phyloP scores from a whole-genome alignment of 345 rosid species.

The Litchi chinensis region DNA sequence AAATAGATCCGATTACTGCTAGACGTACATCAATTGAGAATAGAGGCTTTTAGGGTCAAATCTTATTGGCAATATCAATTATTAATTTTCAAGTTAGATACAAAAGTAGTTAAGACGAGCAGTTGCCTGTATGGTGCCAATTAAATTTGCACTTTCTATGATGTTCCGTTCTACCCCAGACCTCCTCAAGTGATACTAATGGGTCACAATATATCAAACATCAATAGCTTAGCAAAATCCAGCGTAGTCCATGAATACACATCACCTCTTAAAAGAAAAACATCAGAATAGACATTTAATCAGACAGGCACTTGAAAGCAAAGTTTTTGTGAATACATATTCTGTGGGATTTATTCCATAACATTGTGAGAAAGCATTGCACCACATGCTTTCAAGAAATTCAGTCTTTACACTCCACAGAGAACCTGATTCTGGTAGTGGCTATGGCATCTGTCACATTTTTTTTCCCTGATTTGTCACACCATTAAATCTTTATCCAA shows the following conservation, averaged over 20 bases:
- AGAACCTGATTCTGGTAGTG: constrained; percentile 27
- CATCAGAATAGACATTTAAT: neutral
- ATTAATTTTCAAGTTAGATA: no score
- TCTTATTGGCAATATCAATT: no score
- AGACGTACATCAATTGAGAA: no score
- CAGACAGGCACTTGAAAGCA: neutral
- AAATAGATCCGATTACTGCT: no score
- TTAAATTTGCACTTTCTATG: no score
- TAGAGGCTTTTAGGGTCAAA: no score
- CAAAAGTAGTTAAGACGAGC: no score
- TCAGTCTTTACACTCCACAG: neutral
- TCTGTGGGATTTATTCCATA: neutral
- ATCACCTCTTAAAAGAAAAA: neutral
- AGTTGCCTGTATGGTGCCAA: no score
- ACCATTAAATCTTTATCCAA: neutral
- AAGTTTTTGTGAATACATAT: neutral
- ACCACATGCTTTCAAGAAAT: constrained; percentile 12
- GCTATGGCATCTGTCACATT: neutral
- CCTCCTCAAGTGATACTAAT: no score
- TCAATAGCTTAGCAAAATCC: neutral
- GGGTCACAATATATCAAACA: no score
- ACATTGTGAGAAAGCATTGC: neutral
- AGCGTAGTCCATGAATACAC: neutral
- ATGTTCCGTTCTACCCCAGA: no score
- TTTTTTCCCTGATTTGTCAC: neutral